phyloP scores from a whole-genome alignment of 768 basidiomycete genomes.

The Tephrocybe rancida region DNA sequence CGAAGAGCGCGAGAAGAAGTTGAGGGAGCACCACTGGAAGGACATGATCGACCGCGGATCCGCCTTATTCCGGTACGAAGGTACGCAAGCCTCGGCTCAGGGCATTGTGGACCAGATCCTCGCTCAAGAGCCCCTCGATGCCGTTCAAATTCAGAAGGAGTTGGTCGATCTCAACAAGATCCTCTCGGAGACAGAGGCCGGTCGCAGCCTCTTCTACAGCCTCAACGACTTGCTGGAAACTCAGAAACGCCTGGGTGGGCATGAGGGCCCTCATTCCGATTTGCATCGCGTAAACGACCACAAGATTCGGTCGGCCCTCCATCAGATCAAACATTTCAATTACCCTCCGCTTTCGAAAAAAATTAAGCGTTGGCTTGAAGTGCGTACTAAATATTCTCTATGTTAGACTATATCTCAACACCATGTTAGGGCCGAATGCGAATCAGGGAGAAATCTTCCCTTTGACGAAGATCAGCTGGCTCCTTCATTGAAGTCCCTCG shows the following conservation, averaged over 20 bases:
- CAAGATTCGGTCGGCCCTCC: constrained; percentile 9
- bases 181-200: constrained; percentile 11
- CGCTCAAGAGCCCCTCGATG: constrained; percentile 9
- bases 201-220: constrained; percentile 5
- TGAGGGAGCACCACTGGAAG: constrained; percentile 16
- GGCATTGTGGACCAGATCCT: constrained; percentile 11
- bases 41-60: constrained; percentile 14
- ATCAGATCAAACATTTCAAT: constrained; percentile 9
- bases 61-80: constrained; percentile 11
- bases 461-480: too few species aligned
- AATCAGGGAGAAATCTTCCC: too few species aligned
- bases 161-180: constrained; percentile 12
- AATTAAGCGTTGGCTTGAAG: constrained; percentile 6
- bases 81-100: constrained; percentile 10
- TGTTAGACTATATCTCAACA: not conserved
- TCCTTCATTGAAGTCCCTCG: too few species aligned
- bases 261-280: not conserved
- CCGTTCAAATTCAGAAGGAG: constrained; percentile 11
- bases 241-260: constrained; percentile 2
- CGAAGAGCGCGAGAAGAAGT: constrained; percentile 11
- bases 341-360: constrained; percentile 4
- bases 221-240: constrained; percentile 8
- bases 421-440: not conserved
- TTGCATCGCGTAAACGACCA: constrained; percentile 3
- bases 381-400: not conserved